A percentile compares a stretch with the other conserved stretches of the same genome.
Conservation (phyloP, 306 rosid species). For the Parietaria judaica region DNA sequence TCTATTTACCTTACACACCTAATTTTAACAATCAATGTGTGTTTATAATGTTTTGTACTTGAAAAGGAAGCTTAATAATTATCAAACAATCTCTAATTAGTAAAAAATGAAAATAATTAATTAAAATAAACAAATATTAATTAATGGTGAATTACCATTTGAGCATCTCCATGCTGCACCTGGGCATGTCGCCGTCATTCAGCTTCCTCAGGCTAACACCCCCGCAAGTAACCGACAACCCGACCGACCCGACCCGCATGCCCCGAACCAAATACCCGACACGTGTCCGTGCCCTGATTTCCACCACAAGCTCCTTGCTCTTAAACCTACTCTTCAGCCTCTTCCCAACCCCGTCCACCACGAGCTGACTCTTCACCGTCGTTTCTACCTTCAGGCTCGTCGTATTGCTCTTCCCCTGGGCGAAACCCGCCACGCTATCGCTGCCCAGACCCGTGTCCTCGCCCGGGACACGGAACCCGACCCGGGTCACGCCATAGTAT, state of each 20-base stretch:
- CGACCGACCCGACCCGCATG: conserved; percentile 29
- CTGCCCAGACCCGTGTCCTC: conserved; percentile 29
- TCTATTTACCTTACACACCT: too few relatives aligned
- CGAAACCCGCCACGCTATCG: conserved; percentile 19
- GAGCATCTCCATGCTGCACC: conserved; percentile 42
- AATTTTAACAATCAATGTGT: too few relatives aligned
- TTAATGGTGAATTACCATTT: conserved; percentile 36
- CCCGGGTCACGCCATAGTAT: background rate
- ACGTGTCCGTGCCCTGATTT: conserved; percentile 30
- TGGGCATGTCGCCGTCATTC: conserved; percentile 39
- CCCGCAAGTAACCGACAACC: conserved; percentile 39
- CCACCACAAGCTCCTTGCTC: conserved; percentile 36
- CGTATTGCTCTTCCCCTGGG: conserved; percentile 24
- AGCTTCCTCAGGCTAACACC: conserved; percentile 41
- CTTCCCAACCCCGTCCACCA: conserved; percentile 30
- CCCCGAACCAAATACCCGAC: conserved; percentile 30
- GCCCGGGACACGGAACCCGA: conserved; percentile 7
- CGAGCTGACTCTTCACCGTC: conserved; percentile 18
- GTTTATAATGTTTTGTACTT: too few relatives aligned
- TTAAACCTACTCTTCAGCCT: conserved; percentile 19
- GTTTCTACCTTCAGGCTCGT: conserved; percentile 39
- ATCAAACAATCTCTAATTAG: too few relatives aligned
- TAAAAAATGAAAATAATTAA: too few relatives aligned
- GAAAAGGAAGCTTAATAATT: too few relatives aligned
- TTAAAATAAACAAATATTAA: background rate